Percentiles rank a stretch among this genome's conserved stretches.
Evolutionary conservation across 768 basidiomycete genomes (phyloP).

Genomic region (Rhodotorula toruloides): DNA sequence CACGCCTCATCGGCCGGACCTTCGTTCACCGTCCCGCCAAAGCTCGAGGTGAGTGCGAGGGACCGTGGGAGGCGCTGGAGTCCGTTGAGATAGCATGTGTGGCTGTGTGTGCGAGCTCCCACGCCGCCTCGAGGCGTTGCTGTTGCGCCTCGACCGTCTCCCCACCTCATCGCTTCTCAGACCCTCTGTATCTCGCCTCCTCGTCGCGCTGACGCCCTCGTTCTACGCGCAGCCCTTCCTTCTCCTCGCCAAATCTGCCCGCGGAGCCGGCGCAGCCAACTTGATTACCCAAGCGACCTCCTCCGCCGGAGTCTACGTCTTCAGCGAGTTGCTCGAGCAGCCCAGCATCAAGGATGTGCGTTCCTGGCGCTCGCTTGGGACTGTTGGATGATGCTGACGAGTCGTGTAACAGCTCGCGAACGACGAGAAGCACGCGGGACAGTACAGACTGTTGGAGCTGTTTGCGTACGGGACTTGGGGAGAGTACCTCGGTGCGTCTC

Average conservation of each 20-base stretch:
- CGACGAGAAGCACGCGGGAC: slow-evolving; percentile 61
- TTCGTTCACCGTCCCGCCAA: slow-evolving; percentile 28
- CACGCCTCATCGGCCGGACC: slow-evolving; percentile 14
- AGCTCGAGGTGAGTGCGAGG: slow-evolving; percentile 35
- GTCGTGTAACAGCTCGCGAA: slow-evolving; percentile 57
- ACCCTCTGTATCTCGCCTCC: background rate
- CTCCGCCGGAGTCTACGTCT: slow-evolving; percentile 86
- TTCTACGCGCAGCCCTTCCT: slow-evolving; percentile 61
- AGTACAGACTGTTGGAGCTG: slow-evolving; percentile 65
- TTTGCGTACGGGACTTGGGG: slow-evolving; percentile 85
- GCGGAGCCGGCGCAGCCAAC: slow-evolving; percentile 87
- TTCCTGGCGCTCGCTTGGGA: background rate
- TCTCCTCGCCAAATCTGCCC: slow-evolving; percentile 83
- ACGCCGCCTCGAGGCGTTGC: background rate
- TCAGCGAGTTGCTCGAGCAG: slow-evolving; percentile 76
- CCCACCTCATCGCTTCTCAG: background rate
- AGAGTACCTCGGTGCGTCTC: slow-evolving; percentile 66
- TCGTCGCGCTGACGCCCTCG: background rate
- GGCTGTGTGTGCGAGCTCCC: too few relatives aligned
- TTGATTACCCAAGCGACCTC: slow-evolving; percentile 78
- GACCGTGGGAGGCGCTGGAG: background rate
- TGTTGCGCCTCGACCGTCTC: background rate
- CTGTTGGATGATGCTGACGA: background rate
- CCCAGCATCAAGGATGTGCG: slow-evolving; percentile 78
- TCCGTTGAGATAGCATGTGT: too few relatives aligned